These are phyloP conservation scores for Penicillium sp. DNA, from an alignment of 2,329 filamentous ascomycete species.

Conservation along the genomic window DNA sequence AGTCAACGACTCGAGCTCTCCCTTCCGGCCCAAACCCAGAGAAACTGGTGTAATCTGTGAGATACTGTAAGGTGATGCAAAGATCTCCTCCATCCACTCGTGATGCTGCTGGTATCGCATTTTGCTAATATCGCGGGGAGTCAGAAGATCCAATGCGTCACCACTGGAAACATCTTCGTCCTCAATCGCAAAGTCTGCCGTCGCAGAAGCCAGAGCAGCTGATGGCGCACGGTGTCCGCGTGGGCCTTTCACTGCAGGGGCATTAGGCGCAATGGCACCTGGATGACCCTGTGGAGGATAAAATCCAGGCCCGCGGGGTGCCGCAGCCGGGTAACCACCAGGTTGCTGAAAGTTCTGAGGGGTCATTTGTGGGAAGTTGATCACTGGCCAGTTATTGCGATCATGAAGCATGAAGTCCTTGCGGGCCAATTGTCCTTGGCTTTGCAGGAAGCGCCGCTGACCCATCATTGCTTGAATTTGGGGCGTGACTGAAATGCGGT, in stretches of 20 bases:
- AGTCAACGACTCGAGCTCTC: slow-evolving; percentile 75
- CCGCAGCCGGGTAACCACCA: slow-evolving; percentile 41
- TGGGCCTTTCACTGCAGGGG: slow-evolving; percentile 33
- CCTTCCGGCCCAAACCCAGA: slow-evolving; percentile 77
- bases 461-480: slow-evolving; percentile 42
- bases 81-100: slow-evolving; percentile 97
- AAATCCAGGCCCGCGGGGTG: slow-evolving; percentile 37
- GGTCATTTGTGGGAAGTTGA: slow-evolving; percentile 61
- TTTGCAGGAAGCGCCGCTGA: slow-evolving; percentile 58
- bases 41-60: slow-evolving; percentile 82
- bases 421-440: slow-evolving; percentile 74
- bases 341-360: slow-evolving; percentile 52
- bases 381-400: slow-evolving; percentile 81
- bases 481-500: slow-evolving; percentile 49
- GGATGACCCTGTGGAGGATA: slow-evolving; percentile 32
- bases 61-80: slow-evolving; percentile 83
- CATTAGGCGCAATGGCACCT: slow-evolving; percentile 25
- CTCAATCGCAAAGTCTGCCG: slow-evolving; percentile 58
- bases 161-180: slow-evolving; percentile 85
- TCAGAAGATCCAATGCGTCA: slow-evolving; percentile 85
- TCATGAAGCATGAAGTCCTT: slow-evolving; percentile 96
- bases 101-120: slow-evolving; percentile 90
- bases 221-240: slow-evolving; percentile 46
- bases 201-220: slow-evolving; percentile 33
- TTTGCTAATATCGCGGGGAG: slow-evolving; percentile 82